Evolutionary conservation across 129 eudicot genomes (phyloP).

Genomic region (Artemisia tridentata): DNA sequence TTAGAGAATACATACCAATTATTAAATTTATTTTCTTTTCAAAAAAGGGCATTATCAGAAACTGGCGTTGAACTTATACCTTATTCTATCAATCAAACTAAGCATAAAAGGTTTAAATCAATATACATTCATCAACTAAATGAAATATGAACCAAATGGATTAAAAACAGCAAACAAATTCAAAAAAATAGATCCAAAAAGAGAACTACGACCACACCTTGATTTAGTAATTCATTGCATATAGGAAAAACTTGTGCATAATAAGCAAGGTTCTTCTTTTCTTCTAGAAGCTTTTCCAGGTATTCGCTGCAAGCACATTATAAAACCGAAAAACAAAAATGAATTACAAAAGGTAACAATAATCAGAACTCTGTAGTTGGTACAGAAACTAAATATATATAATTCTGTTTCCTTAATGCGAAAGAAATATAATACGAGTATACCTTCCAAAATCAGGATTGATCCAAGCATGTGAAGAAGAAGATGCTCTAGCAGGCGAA

Average conservation of each 20-base stretch:
- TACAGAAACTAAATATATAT: background rate
- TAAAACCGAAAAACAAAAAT: constrained; percentile 18
- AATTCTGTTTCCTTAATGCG: background rate
- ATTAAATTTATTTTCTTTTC: constrained; percentile 13
- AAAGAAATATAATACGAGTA: constrained; percentile 6
- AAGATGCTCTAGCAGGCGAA: constrained; percentile 54
- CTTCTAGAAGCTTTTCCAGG: constrained; percentile 64
- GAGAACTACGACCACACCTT: constrained; percentile 42
- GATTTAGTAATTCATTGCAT: constrained; percentile 64
- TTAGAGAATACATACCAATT: background rate
- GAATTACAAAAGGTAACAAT: background rate
- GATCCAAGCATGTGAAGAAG: constrained; percentile 51
- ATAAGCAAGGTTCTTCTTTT: constrained; percentile 56
- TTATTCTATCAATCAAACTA: background rate
- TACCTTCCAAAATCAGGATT: constrained; percentile 63
- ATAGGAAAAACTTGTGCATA: constrained; percentile 57
- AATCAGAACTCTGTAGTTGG: constrained; percentile 3
- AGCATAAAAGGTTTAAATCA: background rate
- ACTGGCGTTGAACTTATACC: background rate
- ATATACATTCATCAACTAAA: constrained; percentile 1
- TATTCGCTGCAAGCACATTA: constrained; percentile 45
- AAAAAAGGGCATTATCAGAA: background rate
- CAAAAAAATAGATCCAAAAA: constrained; percentile 27
- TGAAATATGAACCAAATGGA: constrained; percentile 2
- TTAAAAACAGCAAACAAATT: background rate